Base-by-base conservation (phyloP, 176 grass and related monocot species). In the Poa annua region DNA sequence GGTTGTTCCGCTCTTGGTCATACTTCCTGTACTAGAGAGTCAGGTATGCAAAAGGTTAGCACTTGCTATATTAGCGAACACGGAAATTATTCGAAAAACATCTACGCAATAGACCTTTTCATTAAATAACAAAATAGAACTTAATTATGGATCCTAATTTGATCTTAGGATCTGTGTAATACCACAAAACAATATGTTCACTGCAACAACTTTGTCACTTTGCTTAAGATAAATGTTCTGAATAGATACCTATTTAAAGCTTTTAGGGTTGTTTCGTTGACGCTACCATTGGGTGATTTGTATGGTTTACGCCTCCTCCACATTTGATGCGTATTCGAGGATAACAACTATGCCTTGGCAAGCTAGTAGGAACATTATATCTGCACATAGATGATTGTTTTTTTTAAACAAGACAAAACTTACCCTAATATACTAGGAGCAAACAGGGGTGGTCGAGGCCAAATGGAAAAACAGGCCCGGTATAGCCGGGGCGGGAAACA, bases 11-110 rank as follows among this genome's bases (percentile, higher is more conserved):
- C 71, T 99, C 56, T 80, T 99, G 78, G 96, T 99, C 71, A 96
- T 99, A 90, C 96, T 99, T 72, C 96, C 96, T 20, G 92, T 99
- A 29, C 74, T 99, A 63, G 96, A 99, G 89, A 99, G 82, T 91
- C 96, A 99, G 96, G 96, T 99, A 95, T 17, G 79, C 87, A 90
- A 90, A 88, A 92, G 86, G 85, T 94, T 84, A 87, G 89, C 85
- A 67, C 85, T 89, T 75, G 82, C 20, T 45, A 83, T 86, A 79
- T 81, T 66, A 67, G 70, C 59, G 17, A 80, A 71, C 11, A 86
- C 48, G 57, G 16, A 68, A 67, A 38, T 52, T 75, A 50, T 24
- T 70, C 2, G 19, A 48, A 12, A 85, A 66, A 85, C 22, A 77
- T 60, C 32, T 11, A 61, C 61, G 50, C n/a, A 5, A 68, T 63